Conservation (phyloP, 2,329 filamentous ascomycete genomes). For the Botrytis fabae region DNA sequence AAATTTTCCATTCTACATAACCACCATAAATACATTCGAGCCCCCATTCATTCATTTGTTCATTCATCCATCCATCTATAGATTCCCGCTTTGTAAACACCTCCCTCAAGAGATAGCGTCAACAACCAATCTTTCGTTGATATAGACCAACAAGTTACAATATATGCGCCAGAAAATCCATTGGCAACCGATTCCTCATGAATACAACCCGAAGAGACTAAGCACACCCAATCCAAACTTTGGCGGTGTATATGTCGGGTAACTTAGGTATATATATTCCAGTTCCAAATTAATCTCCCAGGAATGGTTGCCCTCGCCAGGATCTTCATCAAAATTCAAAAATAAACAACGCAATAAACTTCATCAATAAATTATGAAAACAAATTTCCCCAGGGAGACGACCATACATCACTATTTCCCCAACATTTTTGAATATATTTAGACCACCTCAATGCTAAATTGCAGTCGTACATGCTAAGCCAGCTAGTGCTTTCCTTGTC, state of each 20-base stretch:
- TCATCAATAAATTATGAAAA: not conserved
- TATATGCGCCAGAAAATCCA: not conserved
- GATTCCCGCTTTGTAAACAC: not conserved
- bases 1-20: not conserved
- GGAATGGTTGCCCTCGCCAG: not conserved
- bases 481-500: no score
- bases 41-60: not conserved
- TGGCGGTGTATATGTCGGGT: not conserved
- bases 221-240: not conserved
- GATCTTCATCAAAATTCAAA: not conserved
- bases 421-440: not conserved
- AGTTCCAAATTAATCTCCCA: not conserved
- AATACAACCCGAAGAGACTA: not conserved
- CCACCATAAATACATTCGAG: not conserved
- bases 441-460: not conserved
- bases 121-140: not conserved
- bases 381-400: not conserved
- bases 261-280: not conserved
- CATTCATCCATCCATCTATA: no score
- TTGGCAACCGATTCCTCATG: not conserved
- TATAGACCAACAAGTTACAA: not conserved
- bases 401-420: not conserved
- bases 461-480: not conserved
- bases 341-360: not conserved
- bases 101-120: not conserved